Base-by-base conservation (phyloP, 345 rosid genomes). In the Conringia planisiliqua region DNA sequence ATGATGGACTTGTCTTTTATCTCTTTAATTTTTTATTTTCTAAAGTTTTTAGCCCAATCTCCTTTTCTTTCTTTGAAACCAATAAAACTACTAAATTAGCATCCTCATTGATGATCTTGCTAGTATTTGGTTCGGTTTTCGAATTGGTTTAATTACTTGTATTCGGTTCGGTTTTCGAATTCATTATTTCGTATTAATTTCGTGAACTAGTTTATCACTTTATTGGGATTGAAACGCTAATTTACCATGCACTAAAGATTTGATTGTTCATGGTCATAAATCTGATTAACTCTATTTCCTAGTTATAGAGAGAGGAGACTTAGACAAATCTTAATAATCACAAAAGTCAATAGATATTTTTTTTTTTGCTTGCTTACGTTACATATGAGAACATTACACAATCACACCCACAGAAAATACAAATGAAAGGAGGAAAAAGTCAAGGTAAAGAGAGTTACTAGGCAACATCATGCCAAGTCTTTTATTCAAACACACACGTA, bases 401-500 rank as follows among this genome's bases (percentile, higher is more conserved):
- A 70, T n/a, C 47, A 63, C 60, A 62, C 11, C 44, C 4, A 60
- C n/a, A 26, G 42, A 68, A 38, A 55, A 77, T n/a, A 22, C 24
- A 22, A 22, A 22, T 22, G 1, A 56, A 57, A 63, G 42, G n/a
- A 46, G 57, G 76, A 38, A 63, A 47, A 26, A 26, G 63, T 51
- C 57, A 76, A 35, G 39, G 26, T 40, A 60, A 69, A 69, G 65
- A 69, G 35, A 55, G 61, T 48, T 22, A 46, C 46, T 71, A 70
- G 64, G 58, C 63, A 76, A 61, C 51, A 76, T 20, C n/a, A 50
- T 8, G 30, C 46, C 38, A 75, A 62, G 27, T 22, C 65, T 69
- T 69, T 69, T 76, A 76, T 69, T 70, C 52, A 43, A 40, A 58
- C 62, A 71, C 55, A 71, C 68, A 77, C 44, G 17, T 3, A 29